phyloP scores from a whole-genome alignment of 495 filamentous ascomycete species.

The Hypoxylon intermedium region DNA sequence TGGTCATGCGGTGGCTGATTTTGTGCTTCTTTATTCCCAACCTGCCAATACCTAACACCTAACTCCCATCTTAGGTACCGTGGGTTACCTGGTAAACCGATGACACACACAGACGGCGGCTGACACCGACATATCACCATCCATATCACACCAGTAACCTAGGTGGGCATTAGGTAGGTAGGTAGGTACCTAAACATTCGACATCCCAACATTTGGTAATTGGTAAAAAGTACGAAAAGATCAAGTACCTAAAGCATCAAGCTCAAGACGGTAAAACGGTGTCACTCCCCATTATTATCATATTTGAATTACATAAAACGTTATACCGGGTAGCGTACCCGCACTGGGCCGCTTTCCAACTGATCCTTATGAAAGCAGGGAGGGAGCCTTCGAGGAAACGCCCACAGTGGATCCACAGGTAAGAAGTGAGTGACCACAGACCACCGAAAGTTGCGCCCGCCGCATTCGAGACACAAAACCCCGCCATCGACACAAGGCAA shows the following conservation, averaged over 20 bases:
- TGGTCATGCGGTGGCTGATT: slow-evolving; percentile 3
- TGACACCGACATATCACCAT: slow-evolving; percentile 23
- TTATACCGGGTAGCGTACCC: background rate
- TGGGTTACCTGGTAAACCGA: slow-evolving; percentile 31
- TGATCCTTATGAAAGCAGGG: no score
- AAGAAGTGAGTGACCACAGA: background rate
- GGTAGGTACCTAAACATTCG: slow-evolving; percentile 5
- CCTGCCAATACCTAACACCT: background rate
- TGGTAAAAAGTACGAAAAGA: no score
- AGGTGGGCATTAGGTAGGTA: slow-evolving; percentile 7
- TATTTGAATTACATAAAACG: no score
- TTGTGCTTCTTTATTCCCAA: slow-evolving; percentile 16
- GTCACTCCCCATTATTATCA: no score
- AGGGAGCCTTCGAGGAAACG: slow-evolving; percentile 4
- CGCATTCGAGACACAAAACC: slow-evolving; percentile 41
- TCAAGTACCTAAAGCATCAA: no score
- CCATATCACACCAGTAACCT: no score
- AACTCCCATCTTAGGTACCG: background rate
- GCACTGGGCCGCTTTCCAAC: no score
- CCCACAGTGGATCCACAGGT: background rate
- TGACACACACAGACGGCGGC: slow-evolving; percentile 19
- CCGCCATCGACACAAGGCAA: slow-evolving; percentile 33
- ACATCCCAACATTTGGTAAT: slow-evolving; percentile 1
- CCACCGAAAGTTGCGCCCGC: slow-evolving; percentile 26
- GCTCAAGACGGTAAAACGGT: no score